Evolutionary conservation across 2,329 filamentous ascomycete genomes (phyloP).

Genomic region (Onygena corvina): DNA sequence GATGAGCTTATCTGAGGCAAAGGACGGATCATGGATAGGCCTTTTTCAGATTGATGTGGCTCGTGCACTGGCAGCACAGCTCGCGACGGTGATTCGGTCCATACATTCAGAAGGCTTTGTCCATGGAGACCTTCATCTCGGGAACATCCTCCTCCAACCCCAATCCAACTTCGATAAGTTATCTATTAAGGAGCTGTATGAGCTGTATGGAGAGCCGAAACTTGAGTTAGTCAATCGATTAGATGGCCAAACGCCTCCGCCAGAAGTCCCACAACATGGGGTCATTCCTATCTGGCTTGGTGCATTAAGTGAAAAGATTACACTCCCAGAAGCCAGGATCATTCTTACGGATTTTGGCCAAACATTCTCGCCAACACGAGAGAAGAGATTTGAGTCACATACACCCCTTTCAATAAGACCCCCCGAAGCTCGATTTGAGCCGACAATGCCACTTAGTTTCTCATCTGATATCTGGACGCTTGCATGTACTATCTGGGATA

Average conservation of each 20-base stretch:
- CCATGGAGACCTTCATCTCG: conserved; percentile 20
- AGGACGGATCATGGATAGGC: conserved; percentile 16
- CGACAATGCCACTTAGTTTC: conserved; percentile 7
- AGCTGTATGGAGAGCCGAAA: conserved; percentile 17
- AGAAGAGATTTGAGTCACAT: neutral
- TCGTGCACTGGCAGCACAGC: conserved; percentile 19
- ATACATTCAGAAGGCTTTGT: conserved; percentile 20
- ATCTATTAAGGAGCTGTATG: conserved; percentile 17
- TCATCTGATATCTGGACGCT: conserved; percentile 22
- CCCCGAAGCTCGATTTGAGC: conserved; percentile 11
- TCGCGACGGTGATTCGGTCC: conserved; percentile 18
- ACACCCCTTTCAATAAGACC: conserved; percentile 8
- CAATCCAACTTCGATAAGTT: conserved; percentile 17
- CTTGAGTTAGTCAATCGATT: conserved; percentile 11
- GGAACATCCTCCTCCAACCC: conserved; percentile 20
- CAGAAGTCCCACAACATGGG: conserved; percentile 10
- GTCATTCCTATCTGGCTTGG: conserved; percentile 10
- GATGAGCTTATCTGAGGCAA: conserved; percentile 18
- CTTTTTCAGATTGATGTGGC: conserved; percentile 18
- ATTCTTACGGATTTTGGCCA: conserved; percentile 16
- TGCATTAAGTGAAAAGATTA: conserved; percentile 8
- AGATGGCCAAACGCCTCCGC: conserved; percentile 10
- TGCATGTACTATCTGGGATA: conserved; percentile 23
- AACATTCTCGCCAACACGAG: conserved; percentile 13
- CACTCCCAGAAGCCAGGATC: conserved; percentile 11